Evolutionary conservation across 2,329 filamentous ascomycete genomes (phyloP).

Genomic region (Lasiodiplodia gonubiensis): DNA sequence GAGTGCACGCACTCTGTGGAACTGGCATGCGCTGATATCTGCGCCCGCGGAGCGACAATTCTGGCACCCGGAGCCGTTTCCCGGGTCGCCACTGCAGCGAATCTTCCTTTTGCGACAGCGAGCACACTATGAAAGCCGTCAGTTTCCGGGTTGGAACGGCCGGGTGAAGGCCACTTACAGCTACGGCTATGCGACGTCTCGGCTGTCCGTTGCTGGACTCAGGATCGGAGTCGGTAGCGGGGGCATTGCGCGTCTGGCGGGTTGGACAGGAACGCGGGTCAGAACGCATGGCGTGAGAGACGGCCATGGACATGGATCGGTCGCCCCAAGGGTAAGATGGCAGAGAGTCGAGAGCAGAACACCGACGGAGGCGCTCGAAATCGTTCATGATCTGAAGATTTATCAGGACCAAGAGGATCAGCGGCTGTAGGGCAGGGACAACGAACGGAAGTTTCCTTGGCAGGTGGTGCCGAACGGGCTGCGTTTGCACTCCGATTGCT

Average conservation of each 20-base stretch:
- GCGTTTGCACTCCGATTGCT: conserved; percentile 28
- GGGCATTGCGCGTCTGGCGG: conserved; percentile 20
- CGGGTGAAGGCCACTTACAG: conserved; percentile 37
- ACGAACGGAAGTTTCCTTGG: conserved; percentile 25
- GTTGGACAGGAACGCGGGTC: conserved; percentile 21
- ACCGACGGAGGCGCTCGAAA: conserved; percentile 25
- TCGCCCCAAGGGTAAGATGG: conserved; percentile 25
- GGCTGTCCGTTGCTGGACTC: conserved; percentile 44
- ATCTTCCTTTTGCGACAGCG: conserved; percentile 95
- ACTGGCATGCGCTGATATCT: conserved; percentile 69
- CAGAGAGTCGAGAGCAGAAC: conserved; percentile 22
- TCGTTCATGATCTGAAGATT: conserved; percentile 28
- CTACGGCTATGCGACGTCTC: conserved; percentile 58
- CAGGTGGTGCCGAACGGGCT: conserved; percentile 20
- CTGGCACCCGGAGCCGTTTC: conserved; percentile 75
- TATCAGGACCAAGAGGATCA: conserved; percentile 15
- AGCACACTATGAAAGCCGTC: conserved; percentile 66
- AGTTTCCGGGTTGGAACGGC: not conserved
- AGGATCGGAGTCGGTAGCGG: conserved; percentile 38
- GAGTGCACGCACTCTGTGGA: conserved; percentile 68
- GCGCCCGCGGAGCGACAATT: conserved; percentile 80
- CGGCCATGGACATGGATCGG: conserved; percentile 16
- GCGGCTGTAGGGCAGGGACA: conserved; percentile 4
- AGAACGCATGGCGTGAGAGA: conserved; percentile 23
- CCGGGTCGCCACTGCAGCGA: conserved; percentile 84